Conservation (phyloP, 1,284 basidiomycete genomes). For the Erythrobasidium hasegawianum region DNA sequence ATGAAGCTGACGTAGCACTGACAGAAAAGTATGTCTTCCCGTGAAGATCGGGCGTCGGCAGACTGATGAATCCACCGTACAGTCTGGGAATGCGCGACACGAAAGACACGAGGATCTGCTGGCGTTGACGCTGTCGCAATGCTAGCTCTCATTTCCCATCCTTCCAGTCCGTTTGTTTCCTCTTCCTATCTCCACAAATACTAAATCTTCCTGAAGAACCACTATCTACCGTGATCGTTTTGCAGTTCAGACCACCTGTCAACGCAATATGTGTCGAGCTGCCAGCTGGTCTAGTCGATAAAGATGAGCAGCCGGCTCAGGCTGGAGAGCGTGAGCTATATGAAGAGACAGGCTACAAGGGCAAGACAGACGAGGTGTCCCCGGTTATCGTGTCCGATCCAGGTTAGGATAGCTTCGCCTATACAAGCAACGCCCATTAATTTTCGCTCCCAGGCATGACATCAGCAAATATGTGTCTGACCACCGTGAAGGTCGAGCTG, state of each 20-base stretch:
- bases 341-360: constrained; percentile 80
- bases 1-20: neutral
- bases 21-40: neutral
- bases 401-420: constrained; percentile 53
- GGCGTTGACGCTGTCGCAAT: constrained; percentile 65
- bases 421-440: neutral
- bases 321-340: constrained; percentile 75
- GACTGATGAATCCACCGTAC: neutral
- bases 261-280: constrained; percentile 58
- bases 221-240: constrained; percentile 72
- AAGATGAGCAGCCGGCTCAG: constrained; percentile 67
- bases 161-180: neutral
- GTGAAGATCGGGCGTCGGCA: neutral
- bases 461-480: constrained; percentile 56
- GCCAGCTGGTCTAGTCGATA: constrained; percentile 80
- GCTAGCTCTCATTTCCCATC: constrained; percentile 61
- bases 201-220: constrained; percentile 52
- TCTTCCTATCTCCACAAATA: neutral
- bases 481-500: constrained; percentile 65
- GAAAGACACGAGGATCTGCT: constrained; percentile 27
- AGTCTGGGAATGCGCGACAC: constrained; percentile 27
- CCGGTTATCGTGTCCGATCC: constrained; percentile 70
- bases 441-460: constrained; percentile 26
- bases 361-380: constrained; percentile 53
- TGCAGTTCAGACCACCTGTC: constrained; percentile 60